Evolutionary conservation across 805 yeast species (phyloP).

Genomic region (Yarrowia hollandica): DNA sequence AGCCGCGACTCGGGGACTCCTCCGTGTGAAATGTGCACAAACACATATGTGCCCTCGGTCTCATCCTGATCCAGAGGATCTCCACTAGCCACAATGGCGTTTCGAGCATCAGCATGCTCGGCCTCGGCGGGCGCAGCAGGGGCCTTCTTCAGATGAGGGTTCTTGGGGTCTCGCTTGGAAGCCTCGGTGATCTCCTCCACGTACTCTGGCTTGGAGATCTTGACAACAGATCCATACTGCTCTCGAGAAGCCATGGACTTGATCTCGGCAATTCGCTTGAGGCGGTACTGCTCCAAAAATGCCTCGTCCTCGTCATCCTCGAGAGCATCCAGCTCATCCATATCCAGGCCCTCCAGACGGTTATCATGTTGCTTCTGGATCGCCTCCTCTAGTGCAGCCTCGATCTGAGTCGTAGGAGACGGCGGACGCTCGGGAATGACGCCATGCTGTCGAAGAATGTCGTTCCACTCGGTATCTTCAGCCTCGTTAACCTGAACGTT

Average conservation of each 20-base stretch:
- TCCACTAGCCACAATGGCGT: slow-evolving; percentile 5
- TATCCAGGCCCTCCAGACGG: slow-evolving; percentile 70
- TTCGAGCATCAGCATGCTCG: slow-evolving; percentile 1
- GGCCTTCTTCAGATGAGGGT: slow-evolving; percentile 1
- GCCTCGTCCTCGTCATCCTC: slow-evolving; percentile 84
- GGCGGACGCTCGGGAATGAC: slow-evolving; percentile 90
- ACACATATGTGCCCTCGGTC: slow-evolving; percentile 52
- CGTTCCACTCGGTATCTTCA: slow-evolving; percentile 99
- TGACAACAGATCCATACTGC: slow-evolving; percentile 72
- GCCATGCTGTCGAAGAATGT: slow-evolving; percentile 84
- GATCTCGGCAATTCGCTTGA: slow-evolving; percentile 74
- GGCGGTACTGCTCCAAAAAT: slow-evolving; percentile 73
- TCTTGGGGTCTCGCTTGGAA: slow-evolving; percentile 43
- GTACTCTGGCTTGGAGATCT: slow-evolving; percentile 85
- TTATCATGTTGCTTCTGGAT: slow-evolving; percentile 76
- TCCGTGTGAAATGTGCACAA: slow-evolving; percentile 73
- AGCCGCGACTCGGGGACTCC: slow-evolving; percentile 68
- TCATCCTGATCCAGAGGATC: neutral
- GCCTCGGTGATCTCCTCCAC: slow-evolving; percentile 81
- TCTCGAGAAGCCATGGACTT: slow-evolving; percentile 55
- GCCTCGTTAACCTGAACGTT: slow-evolving; percentile 84
- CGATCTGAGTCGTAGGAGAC: slow-evolving; percentile 82
- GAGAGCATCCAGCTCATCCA: slow-evolving; percentile 80
- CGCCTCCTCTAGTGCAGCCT: slow-evolving; percentile 85
- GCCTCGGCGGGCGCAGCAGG: neutral